phyloP scores from a whole-genome alignment of 768 basidiomycete genomes.

The Rhizopogon salebrosus region DNA sequence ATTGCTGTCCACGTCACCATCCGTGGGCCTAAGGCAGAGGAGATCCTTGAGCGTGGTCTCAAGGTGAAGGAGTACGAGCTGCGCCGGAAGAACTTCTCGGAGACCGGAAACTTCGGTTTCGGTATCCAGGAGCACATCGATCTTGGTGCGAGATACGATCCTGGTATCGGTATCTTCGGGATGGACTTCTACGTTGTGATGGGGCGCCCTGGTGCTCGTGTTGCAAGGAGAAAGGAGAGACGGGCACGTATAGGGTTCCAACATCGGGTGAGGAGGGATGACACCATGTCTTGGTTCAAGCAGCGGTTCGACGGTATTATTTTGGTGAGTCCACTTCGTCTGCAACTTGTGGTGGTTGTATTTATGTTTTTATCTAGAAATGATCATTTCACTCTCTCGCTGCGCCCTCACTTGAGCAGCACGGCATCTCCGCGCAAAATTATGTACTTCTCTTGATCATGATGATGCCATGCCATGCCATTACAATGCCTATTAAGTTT shows the following conservation, averaged over 20 bases:
- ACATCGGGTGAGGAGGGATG: conserved; percentile 93
- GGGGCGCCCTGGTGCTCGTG: conserved; percentile 91
- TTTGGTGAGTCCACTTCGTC: conserved; percentile 48
- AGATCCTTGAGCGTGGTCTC: conserved; percentile 96
- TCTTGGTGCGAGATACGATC: conserved; percentile 97
- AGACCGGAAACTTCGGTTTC: conserved; percentile 99
- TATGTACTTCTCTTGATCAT: too few species aligned
- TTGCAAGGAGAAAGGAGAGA: conserved; percentile 87
- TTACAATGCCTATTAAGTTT: too few species aligned
- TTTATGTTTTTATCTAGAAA: background rate
- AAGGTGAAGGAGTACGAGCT: conserved; percentile 99
- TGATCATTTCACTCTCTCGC: background rate
- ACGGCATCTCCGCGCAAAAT: background rate
- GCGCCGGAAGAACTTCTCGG: conserved; percentile 94
- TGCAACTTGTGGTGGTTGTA: background rate
- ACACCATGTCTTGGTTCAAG: conserved; percentile 99
- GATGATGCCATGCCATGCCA: too few species aligned
- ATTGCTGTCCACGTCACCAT: conserved; percentile 99
- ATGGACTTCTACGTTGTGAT: conserved; percentile 99
- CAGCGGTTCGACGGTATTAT: conserved; percentile 98
- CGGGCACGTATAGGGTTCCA: conserved; percentile 80
- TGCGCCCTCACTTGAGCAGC: background rate
- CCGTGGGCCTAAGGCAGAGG: conserved; percentile 98
- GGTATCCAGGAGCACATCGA: conserved; percentile 99
- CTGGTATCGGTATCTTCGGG: conserved; percentile 97